These are phyloP conservation scores for Quercus wislizeni DNA, from an alignment of 306 rosid species.

Conservation along the genomic window DNA sequence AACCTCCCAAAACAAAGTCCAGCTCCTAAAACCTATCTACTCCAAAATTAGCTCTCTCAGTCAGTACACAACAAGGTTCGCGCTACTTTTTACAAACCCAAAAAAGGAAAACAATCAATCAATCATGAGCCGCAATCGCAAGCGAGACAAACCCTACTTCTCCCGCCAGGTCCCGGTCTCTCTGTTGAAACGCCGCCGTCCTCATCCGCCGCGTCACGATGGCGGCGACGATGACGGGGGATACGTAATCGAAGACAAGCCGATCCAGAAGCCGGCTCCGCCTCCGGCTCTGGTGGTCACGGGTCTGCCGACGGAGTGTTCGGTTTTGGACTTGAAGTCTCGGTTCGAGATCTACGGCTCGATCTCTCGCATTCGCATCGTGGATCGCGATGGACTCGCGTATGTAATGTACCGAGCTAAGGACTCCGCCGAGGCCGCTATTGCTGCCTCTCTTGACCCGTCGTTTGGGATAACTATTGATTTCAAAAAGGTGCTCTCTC, in stretches of 20 bases:
- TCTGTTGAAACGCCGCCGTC: conserved; percentile 44
- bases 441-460: conserved; percentile 68
- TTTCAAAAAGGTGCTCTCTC: conserved; percentile 55
- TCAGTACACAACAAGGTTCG: too few species aligned
- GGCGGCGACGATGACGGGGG: not conserved
- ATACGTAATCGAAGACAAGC: conserved; percentile 29
- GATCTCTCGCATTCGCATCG: conserved; percentile 88
- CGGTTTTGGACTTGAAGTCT: conserved; percentile 86
- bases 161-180: conserved; percentile 45
- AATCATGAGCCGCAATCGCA: conserved; percentile 77
- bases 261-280: conserved; percentile 52
- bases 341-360: conserved; percentile 94
- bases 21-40: too few species aligned
- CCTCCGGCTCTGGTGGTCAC: conserved; percentile 70
- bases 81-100: too few species aligned
- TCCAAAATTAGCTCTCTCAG: too few species aligned
- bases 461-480: conserved; percentile 67
- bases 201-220: conserved; percentile 28
- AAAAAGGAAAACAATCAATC: too few species aligned
- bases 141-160: conserved; percentile 62
- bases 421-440: conserved; percentile 75
- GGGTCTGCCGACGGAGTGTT: conserved; percentile 74
- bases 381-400: conserved; percentile 75
- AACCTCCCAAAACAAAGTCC: too few species aligned
- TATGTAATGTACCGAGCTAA: conserved; percentile 59